Evolutionary conservation across 768 basidiomycete genomes (phyloP).

Genomic region (Lepiota venenata): DNA sequence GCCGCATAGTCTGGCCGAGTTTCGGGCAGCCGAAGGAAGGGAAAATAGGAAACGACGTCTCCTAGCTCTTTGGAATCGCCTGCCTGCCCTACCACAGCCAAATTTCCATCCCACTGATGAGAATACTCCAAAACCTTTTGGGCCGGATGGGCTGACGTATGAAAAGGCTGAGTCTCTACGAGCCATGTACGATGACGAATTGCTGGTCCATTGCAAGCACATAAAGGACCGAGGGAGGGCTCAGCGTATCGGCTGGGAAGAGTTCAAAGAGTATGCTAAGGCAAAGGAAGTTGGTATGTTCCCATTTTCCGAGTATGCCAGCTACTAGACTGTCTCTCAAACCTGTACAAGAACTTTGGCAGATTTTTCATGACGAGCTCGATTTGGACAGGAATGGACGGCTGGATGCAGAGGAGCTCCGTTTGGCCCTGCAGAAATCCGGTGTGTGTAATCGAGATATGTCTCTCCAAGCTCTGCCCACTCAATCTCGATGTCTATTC

Average conservation of each 20-base stretch:
- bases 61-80: conserved; percentile 59
- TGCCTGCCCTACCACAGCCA: conserved; percentile 32
- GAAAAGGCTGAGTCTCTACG: conserved; percentile 63
- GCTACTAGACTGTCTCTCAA: conserved; percentile 8
- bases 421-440: conserved; percentile 54
- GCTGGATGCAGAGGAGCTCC: conserved; percentile 54
- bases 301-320: neutral
- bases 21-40: conserved; percentile 59
- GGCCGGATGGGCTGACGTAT: conserved; percentile 38
- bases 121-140: neutral
- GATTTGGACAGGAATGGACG: conserved; percentile 88
- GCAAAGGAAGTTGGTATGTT: conserved; percentile 77
- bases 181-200: conserved; percentile 74
- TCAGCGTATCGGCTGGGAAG: conserved; percentile 60
- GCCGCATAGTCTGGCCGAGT: conserved; percentile 54
- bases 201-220: conserved; percentile 54
- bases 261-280: conserved; percentile 73
- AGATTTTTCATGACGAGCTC: conserved; percentile 85
- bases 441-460: conserved; percentile 38
- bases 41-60: conserved; percentile 59
- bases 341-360: conserved; percentile 71
- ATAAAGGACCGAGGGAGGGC: conserved; percentile 34
- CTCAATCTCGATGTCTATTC: conserved; percentile 4
- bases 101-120: conserved; percentile 8
- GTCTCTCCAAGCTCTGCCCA: neutral